phyloP scores from a whole-genome alignment of 2,329 filamentous ascomycete species.

The Botrytis fragariae region DNA sequence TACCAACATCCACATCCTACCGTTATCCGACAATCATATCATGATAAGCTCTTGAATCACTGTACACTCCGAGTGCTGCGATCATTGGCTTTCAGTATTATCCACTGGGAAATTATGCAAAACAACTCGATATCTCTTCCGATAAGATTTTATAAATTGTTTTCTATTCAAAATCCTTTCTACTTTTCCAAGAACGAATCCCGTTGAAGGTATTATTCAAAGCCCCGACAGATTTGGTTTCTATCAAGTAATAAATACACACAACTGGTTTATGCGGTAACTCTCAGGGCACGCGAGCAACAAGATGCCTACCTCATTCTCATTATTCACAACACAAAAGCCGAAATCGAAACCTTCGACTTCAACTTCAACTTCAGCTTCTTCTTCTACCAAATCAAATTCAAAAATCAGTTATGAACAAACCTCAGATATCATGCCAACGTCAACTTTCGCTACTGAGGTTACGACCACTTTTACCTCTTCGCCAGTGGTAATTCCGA shows the following conservation, averaged over 20 bases:
- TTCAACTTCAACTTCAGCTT: neutral
- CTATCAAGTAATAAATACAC: constrained; percentile 20
- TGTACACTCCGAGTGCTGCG: neutral
- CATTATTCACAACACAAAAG: constrained; percentile 14
- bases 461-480: constrained; percentile 2
- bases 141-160: constrained; percentile 4
- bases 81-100: neutral
- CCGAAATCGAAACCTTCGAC: constrained; percentile 7
- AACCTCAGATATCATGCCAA: constrained; percentile 9
- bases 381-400: neutral
- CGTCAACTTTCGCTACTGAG: neutral
- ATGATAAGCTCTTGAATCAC: constrained; percentile 15
- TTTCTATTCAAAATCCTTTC: neutral
- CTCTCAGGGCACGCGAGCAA: constrained; percentile 19
- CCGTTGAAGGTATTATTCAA: constrained; percentile 11
- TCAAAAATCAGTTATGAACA: constrained; percentile 8
- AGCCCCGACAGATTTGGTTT: neutral
- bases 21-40: neutral
- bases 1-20: neutral
- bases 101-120: neutral
- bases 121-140: neutral
- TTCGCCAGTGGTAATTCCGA: constrained; percentile 30
- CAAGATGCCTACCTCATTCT: constrained; percentile 19
- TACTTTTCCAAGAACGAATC: constrained; percentile 10
- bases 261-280: constrained; percentile 16